Evolutionary conservation across 2,329 filamentous ascomycete genomes (phyloP).

Genomic region (Aquanectria penicillioides): DNA sequence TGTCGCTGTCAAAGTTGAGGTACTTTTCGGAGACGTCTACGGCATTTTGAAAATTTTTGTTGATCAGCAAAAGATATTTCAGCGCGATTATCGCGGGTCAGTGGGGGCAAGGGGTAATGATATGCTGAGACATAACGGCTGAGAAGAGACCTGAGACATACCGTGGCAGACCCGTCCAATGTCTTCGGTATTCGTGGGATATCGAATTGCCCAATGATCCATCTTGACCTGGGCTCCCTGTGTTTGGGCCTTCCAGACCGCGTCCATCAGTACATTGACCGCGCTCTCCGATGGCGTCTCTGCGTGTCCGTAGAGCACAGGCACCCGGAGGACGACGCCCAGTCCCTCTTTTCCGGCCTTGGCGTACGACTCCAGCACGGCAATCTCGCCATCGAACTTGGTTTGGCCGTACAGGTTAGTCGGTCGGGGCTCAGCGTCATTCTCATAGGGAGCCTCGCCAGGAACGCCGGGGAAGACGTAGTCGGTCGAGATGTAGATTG

Average conservation of each 20-base stretch:
- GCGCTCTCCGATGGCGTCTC: slow-evolving; percentile 80
- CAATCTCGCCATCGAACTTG: slow-evolving; percentile 69
- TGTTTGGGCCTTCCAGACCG: slow-evolving; percentile 78
- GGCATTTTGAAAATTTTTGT: background rate
- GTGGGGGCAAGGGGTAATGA: background rate
- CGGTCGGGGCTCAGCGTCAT: slow-evolving; percentile 70
- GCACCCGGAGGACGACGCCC: slow-evolving; percentile 80
- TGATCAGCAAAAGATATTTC: background rate
- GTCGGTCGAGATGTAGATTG: slow-evolving; percentile 85
- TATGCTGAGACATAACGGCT: slow-evolving; percentile 21
- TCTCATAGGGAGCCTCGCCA: slow-evolving; percentile 86
- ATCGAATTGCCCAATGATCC: slow-evolving; percentile 87
- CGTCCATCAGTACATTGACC: slow-evolving; percentile 82
- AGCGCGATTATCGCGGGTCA: background rate
- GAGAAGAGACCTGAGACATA: slow-evolving; percentile 48
- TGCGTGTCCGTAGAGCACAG: slow-evolving; percentile 84
- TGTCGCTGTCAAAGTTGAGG: slow-evolving; percentile 58
- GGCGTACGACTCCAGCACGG: slow-evolving; percentile 70
- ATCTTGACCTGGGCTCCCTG: slow-evolving; percentile 72
- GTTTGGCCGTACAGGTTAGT: slow-evolving; percentile 79
- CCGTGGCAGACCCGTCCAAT: slow-evolving; percentile 80
- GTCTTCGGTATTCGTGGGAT: slow-evolving; percentile 90
- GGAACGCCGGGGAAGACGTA: slow-evolving; percentile 79
- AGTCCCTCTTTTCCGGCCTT: slow-evolving; percentile 60
- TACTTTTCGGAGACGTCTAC: slow-evolving; percentile 78